Conservation (phyloP, 768 basidiomycete genomes). For the Neoboletus subvelutipes region DNA sequence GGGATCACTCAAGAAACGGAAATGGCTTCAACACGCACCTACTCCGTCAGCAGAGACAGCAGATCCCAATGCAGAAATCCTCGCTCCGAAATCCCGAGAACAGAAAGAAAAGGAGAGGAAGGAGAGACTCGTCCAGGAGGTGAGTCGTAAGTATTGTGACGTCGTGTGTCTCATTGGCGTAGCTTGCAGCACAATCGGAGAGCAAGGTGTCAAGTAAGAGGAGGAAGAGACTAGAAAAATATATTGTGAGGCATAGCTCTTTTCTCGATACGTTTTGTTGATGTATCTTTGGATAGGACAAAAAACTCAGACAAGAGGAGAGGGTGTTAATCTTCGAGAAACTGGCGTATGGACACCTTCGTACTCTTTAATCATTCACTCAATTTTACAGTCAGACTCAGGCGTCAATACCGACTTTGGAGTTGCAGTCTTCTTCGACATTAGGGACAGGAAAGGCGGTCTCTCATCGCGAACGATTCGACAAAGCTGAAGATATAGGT, state of each 20-base stretch:
- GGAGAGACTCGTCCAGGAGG: slow-evolving; percentile 63
- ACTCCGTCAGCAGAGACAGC: slow-evolving; percentile 25
- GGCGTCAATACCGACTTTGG: slow-evolving; percentile 57
- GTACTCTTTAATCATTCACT: slow-evolving; percentile 3
- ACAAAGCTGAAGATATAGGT: slow-evolving; percentile 58
- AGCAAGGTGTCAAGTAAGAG: slow-evolving; percentile 82
- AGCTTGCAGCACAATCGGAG: slow-evolving; percentile 49
- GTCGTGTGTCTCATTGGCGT: slow-evolving; percentile 3
- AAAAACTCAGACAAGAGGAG: slow-evolving; percentile 91
- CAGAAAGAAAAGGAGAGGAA: slow-evolving; percentile 60
- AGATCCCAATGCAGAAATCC: slow-evolving; percentile 59
- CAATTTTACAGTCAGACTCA: slow-evolving; percentile 65
- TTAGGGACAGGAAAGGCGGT: slow-evolving; percentile 71
- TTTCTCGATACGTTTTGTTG: background rate
- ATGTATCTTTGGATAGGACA: slow-evolving; percentile 53
- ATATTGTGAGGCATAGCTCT: slow-evolving; percentile 60
- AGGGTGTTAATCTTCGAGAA: slow-evolving; percentile 74
- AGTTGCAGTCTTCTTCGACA: slow-evolving; percentile 77
- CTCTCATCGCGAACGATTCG: slow-evolving; percentile 60
- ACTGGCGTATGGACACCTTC: slow-evolving; percentile 57
- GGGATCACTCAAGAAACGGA: slow-evolving; percentile 63
- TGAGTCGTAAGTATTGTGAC: slow-evolving; percentile 28
- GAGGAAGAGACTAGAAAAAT: slow-evolving; percentile 87
- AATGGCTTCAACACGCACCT: slow-evolving; percentile 38
- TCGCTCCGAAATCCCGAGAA: slow-evolving; percentile 57